Evolutionary conservation across 73 alveolate species (phyloP).

Genomic region (Stentor coeruleus): DNA sequence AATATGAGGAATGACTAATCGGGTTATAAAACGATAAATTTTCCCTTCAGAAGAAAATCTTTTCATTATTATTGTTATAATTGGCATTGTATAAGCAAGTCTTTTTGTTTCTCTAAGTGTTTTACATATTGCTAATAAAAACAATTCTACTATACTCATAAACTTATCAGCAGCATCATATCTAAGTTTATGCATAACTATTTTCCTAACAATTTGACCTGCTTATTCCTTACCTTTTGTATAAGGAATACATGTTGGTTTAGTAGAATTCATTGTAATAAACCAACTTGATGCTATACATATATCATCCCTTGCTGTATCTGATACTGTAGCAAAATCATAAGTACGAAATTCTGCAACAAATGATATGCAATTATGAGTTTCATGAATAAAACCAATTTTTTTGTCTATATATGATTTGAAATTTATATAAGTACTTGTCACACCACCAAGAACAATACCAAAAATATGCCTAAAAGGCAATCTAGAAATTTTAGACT

Average conservation of each 20-base stretch:
- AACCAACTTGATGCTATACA: neutral
- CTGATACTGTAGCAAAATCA: neutral
- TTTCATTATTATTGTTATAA: too few species aligned
- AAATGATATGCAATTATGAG: neutral
- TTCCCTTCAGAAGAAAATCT: too few species aligned
- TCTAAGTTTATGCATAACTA: neutral
- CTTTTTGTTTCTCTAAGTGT: neutral
- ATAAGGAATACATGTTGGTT: neutral
- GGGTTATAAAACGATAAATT: too few species aligned
- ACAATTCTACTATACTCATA: neutral
- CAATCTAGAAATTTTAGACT: neutral
- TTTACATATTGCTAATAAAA: constrained; percentile 8
- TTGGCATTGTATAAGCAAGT: too few species aligned
- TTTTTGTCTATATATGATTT: neutral
- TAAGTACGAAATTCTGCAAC: neutral
- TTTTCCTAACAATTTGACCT: neutral
- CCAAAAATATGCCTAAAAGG: neutral
- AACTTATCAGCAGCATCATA: neutral
- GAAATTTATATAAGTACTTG: neutral
- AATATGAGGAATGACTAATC: too few species aligned
- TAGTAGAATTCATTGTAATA: neutral
- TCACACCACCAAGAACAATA: neutral
- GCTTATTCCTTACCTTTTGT: neutral
- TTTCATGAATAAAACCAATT: neutral
- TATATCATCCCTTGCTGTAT: neutral